Percentiles rank a stretch among this genome's conserved stretches.
Conservation (phyloP, 768 basidiomycete species). For the Sarcodon sp. region DNA sequence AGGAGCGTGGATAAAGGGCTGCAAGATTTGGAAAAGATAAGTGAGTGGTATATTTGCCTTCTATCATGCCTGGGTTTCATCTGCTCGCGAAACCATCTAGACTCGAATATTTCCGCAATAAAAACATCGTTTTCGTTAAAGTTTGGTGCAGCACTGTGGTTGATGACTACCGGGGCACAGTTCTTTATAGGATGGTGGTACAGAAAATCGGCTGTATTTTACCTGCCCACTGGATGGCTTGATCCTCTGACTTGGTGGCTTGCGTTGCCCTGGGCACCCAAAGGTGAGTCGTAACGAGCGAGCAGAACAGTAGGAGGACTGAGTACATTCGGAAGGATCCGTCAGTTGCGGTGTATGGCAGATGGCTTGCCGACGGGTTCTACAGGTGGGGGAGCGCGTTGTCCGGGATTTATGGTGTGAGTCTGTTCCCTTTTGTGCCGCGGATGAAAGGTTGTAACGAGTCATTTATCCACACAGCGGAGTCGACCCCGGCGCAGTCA, state of each 20-base stretch:
- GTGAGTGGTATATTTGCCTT: constrained; percentile 39
- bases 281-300: constrained; percentile 18
- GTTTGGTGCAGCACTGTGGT: constrained; percentile 68
- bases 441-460: neutral
- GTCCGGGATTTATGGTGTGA: constrained; percentile 33
- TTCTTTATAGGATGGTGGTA: constrained; percentile 87
- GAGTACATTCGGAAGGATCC: constrained; percentile 33
- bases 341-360: constrained; percentile 94
- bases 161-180: constrained; percentile 79
- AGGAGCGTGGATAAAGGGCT: constrained; percentile 87
- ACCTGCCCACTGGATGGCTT: constrained; percentile 83
- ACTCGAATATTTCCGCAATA: constrained; percentile 65
- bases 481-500: too few species aligned
- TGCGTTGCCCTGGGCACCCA: constrained; percentile 81
- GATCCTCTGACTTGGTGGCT: constrained; percentile 84
- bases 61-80: neutral
- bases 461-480: too few species aligned
- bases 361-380: constrained; percentile 84
- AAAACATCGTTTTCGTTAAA: constrained; percentile 63
- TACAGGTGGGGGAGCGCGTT: constrained; percentile 61
- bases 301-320: too few species aligned
- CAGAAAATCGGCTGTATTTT: constrained; percentile 84
- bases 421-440: neutral
- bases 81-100: constrained; percentile 22
- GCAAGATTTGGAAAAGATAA: constrained; percentile 83